A percentile compares a stretch with the other conserved stretches of the same genome.
These are phyloP conservation scores for Diplocarpon rosae DNA, from an alignment of 2,329 filamentous ascomycete genomes.

Conservation along the genomic window DNA sequence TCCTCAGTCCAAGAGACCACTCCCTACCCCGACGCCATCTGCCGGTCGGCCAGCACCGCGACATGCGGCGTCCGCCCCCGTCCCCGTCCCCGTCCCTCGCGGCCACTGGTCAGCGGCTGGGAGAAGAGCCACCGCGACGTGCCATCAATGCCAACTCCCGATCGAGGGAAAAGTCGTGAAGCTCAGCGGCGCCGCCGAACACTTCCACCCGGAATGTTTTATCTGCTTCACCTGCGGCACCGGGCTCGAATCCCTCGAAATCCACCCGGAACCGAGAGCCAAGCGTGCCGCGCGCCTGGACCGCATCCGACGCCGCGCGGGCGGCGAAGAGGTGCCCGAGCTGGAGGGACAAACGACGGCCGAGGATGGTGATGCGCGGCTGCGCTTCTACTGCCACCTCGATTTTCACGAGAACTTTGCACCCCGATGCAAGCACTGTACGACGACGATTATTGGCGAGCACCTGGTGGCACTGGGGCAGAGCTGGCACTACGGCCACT, in stretches of 20 bases:
- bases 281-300: conserved; percentile 61
- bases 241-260: conserved; percentile 85
- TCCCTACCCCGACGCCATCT: conserved; percentile 30
- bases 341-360: conserved; percentile 51
- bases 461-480: conserved; percentile 85
- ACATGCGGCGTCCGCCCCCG: conserved; percentile 28
- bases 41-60: conserved; percentile 23
- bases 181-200: conserved; percentile 57
- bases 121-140: conserved; percentile 55
- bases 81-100: conserved; percentile 21
- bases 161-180: conserved; percentile 88
- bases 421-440: conserved; percentile 89
- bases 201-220: conserved; percentile 93
- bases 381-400: conserved; percentile 94
- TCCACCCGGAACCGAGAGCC: conserved; percentile 79
- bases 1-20: conserved; percentile 24
- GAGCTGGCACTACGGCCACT: conserved; percentile 97
- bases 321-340: conserved; percentile 49
- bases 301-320: conserved; percentile 55
- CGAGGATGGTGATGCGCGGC: conserved; percentile 60
- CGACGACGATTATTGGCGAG: conserved; percentile 90
- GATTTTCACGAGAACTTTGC: conserved; percentile 95
- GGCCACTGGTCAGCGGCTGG: conserved; percentile 47
- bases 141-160: conserved; percentile 70
- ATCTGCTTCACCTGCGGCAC: conserved; percentile 80